These are phyloP conservation scores for Thelonectria blattea DNA, from an alignment of 2,329 filamentous ascomycete genomes.

Conservation along the genomic window DNA sequence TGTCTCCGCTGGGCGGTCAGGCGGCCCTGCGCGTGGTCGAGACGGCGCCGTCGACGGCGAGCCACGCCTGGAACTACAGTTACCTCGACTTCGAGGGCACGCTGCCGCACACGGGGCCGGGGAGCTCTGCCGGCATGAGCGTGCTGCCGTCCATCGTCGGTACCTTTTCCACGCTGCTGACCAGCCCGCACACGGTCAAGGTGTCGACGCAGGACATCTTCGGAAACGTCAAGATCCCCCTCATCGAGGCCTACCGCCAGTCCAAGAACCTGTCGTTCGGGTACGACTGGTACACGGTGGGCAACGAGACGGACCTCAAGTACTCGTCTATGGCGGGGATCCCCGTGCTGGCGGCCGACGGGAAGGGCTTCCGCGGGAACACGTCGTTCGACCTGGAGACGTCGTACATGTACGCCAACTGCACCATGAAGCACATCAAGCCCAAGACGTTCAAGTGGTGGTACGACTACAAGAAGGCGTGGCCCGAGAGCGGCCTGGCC, in stretches of 20 bases:
- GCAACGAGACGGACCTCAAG: neutral
- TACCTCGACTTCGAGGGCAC: conserved; percentile 18
- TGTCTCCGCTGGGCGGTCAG: conserved; percentile 20
- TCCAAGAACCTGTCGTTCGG: neutral
- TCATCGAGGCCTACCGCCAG: conserved; percentile 7
- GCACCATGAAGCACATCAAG: neutral
- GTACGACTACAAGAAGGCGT: neutral
- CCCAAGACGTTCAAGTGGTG: neutral
- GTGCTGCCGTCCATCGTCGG: conserved; percentile 10
- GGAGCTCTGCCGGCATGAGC: neutral
- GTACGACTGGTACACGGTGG: conserved; percentile 11
- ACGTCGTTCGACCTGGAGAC: neutral
- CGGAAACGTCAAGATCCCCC: conserved; percentile 20
- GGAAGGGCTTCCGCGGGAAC: neutral
- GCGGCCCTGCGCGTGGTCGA: conserved; percentile 16
- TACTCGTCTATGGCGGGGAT: conserved; percentile 17
- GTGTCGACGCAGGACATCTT: conserved; percentile 17
- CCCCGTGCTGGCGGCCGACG: conserved; percentile 1
- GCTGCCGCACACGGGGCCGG: neutral
- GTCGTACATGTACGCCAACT: conserved; percentile 5
- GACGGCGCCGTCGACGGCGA: neutral
- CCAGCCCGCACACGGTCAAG: conserved; percentile 10
- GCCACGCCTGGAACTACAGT: conserved; percentile 3
- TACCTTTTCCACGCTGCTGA: conserved; percentile 6
- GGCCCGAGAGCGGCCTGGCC: no score